Base-by-base conservation (phyloP, 352 stramenopile genomes). In the Phytophthora foliorum region DNA sequence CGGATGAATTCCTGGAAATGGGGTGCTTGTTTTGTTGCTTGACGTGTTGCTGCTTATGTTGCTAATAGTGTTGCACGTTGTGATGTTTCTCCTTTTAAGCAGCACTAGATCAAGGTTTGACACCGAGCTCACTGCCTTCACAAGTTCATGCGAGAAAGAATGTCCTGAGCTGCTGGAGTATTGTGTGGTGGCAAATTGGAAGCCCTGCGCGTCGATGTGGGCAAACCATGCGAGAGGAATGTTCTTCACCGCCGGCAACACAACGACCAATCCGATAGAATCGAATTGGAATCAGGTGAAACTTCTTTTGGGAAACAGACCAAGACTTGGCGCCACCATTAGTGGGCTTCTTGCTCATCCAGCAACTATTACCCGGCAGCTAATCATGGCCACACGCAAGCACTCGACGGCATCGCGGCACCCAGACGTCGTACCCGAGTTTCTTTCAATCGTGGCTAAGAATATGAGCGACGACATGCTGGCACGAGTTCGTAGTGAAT, bases 251-350 rank as follows among this genome's bases (percentile, higher is more conserved):
- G 67, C 45, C 0, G 59, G 59, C 19, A 67, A 63, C 22, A 67
- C 55, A 3, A 70, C 60, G 9, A 63, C 67, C 16, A 74, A 74
- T 44, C 36, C 58, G 2, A 69, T 74, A n/a, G 66, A 69, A 19
- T 36, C 53, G 14, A 74, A 74, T 19, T 69, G 58, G 58, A 64
- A 69, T 19, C 58, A 74, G 34, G 27, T 68, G 0, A 74, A 74
- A 46, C n/a, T 63, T 17, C 51, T 74, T 5, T 10, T 65, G 7
- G 24, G 46, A 6, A 54, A 57, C n/a, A n/a, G 27, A 3, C 29
- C 66, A 11, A 24, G 49, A 21, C 46, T 69, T 13, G 58, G 65
- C 36, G 52, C 36, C 14, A 62, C 45, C 10, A 48, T 57, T 56
- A 25, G 36, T 25, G 29, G 53, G 36, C 6, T 68, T 24, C 19